Conservation (phyloP, 139 green algal species). For the Ostreobium quekettii region DNA sequence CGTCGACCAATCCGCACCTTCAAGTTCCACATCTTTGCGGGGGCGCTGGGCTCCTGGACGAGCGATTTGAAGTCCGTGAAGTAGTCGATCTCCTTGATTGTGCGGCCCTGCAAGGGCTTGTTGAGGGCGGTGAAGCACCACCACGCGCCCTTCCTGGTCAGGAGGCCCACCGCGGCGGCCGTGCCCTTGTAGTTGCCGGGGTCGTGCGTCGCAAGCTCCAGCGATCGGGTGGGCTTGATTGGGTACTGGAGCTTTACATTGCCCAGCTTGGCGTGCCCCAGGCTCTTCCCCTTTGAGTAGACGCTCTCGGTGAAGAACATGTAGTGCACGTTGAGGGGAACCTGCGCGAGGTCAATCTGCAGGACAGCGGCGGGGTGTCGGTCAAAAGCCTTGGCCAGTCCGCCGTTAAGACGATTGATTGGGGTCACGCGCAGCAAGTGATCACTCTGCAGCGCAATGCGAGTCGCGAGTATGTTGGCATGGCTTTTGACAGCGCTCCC, state of each 20-base stretch:
- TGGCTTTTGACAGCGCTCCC: too few species aligned
- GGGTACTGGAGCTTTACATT: too few species aligned
- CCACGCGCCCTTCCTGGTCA: not conserved
- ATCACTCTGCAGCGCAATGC: too few species aligned
- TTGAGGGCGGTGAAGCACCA: conserved; percentile 3
- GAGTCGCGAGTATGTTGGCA: too few species aligned
- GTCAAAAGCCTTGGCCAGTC: too few species aligned
- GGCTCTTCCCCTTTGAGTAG: conserved; percentile 4
- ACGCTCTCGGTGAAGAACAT: not conserved
- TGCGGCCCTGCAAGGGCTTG: not conserved
- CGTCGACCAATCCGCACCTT: too few species aligned
- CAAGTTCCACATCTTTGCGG: not conserved
- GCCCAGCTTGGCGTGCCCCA: not conserved
- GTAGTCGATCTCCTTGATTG: conserved; percentile 2
- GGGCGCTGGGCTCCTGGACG: not conserved
- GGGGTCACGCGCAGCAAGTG: too few species aligned
- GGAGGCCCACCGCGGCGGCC: not conserved
- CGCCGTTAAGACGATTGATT: too few species aligned
- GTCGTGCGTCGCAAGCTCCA: too few species aligned
- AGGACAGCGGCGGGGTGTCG: too few species aligned
- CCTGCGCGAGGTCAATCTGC: not conserved
- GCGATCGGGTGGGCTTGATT: too few species aligned
- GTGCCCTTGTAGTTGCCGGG: too few species aligned
- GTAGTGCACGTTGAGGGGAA: not conserved
- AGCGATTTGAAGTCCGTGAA: not conserved